phyloP scores from a whole-genome alignment of 2,329 filamentous ascomycete genomes.

The Fusarium chaquense region DNA sequence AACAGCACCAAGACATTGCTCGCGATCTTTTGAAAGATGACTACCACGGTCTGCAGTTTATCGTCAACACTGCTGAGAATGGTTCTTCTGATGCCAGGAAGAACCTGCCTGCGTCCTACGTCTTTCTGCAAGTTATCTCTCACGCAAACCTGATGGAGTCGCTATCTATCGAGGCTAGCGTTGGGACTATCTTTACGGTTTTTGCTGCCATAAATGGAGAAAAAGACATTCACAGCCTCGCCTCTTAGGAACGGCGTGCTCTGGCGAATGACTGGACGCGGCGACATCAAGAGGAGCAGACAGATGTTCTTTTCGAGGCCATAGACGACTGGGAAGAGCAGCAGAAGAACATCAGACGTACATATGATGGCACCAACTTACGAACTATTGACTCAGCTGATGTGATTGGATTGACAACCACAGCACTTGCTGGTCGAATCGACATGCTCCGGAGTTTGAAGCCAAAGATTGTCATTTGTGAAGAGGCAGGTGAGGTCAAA shows the following conservation, averaged over 20 bases:
- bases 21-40: conserved; percentile 14
- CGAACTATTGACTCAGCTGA: conserved; percentile 53
- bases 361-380: conserved; percentile 50
- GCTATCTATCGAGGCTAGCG: too few relatives aligned
- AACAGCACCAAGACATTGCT: conserved; percentile 7
- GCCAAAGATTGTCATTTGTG: conserved; percentile 69
- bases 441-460: conserved; percentile 58
- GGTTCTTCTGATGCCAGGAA: too few relatives aligned
- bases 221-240: not conserved
- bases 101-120: too few relatives aligned
- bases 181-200: too few relatives aligned
- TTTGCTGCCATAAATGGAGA: too few relatives aligned
- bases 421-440: conserved; percentile 65
- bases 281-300: not conserved
- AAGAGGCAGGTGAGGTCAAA: conserved; percentile 74
- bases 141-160: too few relatives aligned
- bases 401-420: conserved; percentile 70
- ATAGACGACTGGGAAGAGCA: conserved; percentile 3
- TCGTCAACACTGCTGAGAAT: too few relatives aligned
- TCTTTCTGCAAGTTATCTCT: too few relatives aligned
- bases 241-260: not conserved
- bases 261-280: not conserved
- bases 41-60: not conserved
- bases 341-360: not conserved
- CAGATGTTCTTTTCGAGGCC: not conserved